Percentiles rank a stretch among this genome's conserved stretches.
These are phyloP conservation scores for Chaetoceros tenuissimus DNA, from an alignment of 108 stramenopile genomes.

Conservation along the genomic window DNA sequence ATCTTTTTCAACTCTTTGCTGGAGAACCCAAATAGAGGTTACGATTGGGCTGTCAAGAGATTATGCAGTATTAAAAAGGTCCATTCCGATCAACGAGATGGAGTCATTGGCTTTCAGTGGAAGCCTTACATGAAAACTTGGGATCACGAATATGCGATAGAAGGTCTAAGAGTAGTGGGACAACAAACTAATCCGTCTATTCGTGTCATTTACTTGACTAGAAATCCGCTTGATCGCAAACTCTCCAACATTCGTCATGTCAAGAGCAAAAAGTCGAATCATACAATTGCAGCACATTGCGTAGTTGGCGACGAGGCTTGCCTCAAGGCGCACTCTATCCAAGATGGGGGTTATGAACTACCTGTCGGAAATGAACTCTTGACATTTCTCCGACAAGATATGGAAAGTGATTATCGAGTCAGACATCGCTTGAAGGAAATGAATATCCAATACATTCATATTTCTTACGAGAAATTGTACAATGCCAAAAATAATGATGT, in stretches of 20 bases:
- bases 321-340: neutral
- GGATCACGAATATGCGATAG: neutral
- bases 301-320: constrained; percentile 2
- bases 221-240: neutral
- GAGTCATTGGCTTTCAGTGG: neutral
- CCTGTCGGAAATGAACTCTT: neutral
- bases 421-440: neutral
- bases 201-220: neutral
- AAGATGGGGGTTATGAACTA: neutral
- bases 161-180: neutral
- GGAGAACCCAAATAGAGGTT: neutral
- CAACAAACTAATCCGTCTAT: neutral
- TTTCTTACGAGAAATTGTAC: constrained; percentile 6
- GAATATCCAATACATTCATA: constrained; percentile 2
- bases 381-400: neutral
- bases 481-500: neutral
- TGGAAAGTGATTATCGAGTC: neutral
- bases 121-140: neutral
- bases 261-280: constrained; percentile 1
- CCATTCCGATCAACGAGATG: neutral
- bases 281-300: constrained; percentile 4
- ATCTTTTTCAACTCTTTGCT: neutral
- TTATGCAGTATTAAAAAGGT: neutral
- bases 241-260: neutral
- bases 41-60: neutral